phyloP scores from a whole-genome alignment of 257 asterid species.

The Capsicum chinense region DNA sequence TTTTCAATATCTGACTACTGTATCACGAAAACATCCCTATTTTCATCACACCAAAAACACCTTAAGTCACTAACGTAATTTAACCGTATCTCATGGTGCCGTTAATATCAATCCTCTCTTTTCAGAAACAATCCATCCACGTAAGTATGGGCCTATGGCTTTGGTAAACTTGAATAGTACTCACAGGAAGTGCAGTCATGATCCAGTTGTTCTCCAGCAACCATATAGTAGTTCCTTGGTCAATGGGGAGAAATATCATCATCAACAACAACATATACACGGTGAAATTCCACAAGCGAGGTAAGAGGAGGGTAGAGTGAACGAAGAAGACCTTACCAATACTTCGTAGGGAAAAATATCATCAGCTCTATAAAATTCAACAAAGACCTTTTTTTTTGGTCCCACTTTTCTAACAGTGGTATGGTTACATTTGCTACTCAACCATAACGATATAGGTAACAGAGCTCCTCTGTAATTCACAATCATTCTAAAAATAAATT shows the following conservation, averaged over 20 bases:
- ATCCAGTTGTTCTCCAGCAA: background rate
- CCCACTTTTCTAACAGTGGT: background rate
- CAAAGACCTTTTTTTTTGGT: background rate
- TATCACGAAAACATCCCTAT: background rate
- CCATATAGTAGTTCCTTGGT: background rate
- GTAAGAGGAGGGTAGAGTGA: too few species aligned
- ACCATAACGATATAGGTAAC: background rate
- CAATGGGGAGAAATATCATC: background rate
- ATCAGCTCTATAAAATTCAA: background rate
- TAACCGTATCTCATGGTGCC: background rate
- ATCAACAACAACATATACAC: too few species aligned
- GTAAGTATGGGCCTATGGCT: background rate
- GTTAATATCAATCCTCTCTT: background rate
- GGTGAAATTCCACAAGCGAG: too few species aligned
- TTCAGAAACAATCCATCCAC: background rate
- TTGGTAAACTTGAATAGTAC: background rate
- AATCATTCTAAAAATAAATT: background rate
- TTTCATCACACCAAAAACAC: background rate
- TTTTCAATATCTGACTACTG: background rate
- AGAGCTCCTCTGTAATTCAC: background rate
- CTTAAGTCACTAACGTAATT: background rate
- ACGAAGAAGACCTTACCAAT: too few species aligned
- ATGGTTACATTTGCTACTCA: conserved; percentile 17
- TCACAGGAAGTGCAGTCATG: background rate
- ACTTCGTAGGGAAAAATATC: background rate